These are phyloP conservation scores for Cladobotryum protrusum DNA, from an alignment of 2,329 filamentous ascomycete genomes.

Conservation along the genomic window DNA sequence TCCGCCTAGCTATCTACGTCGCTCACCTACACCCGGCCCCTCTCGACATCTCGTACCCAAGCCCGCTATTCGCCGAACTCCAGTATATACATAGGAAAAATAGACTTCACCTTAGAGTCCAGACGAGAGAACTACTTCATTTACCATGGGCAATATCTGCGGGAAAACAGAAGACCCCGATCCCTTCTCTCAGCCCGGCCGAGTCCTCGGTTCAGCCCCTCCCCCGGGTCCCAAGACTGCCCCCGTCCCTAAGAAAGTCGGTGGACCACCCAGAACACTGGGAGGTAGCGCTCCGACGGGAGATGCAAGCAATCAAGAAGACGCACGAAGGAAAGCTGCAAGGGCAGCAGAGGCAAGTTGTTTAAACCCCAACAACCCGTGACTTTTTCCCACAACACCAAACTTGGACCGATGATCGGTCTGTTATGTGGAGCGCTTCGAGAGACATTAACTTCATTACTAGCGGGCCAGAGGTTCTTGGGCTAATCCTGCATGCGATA, in stretches of 20 bases:
- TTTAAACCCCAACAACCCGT: too few species aligned
- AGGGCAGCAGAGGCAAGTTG: slow-evolving; percentile 72
- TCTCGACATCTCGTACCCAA: too few species aligned
- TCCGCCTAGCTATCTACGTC: too few species aligned
- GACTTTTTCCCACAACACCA: background rate
- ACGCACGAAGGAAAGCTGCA: slow-evolving; percentile 68
- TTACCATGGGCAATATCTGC: slow-evolving; percentile 80
- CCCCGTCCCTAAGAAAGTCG: slow-evolving; percentile 47
- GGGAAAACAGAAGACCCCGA: slow-evolving; percentile 68
- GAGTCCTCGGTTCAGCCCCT: slow-evolving; percentile 55
- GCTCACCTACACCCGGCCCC: too few species aligned
- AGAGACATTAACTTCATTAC: too few species aligned
- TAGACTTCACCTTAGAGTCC: too few species aligned
- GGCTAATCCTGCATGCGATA: slow-evolving; percentile 25
- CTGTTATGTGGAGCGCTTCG: too few species aligned
- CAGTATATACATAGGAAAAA: too few species aligned
- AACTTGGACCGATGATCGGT: too few species aligned
- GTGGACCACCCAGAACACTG: slow-evolving; percentile 56
- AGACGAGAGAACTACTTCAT: background rate
- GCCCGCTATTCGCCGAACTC: too few species aligned
- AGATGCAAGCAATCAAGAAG: slow-evolving; percentile 32
- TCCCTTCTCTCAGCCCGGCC: slow-evolving; percentile 66
- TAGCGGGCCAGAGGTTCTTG: too few species aligned
- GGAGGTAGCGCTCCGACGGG: slow-evolving; percentile 42
- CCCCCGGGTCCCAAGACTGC: slow-evolving; percentile 43